These are phyloP conservation scores for Usnea hakonensis DNA, from an alignment of 495 filamentous ascomycete genomes.

Conservation along the genomic window DNA sequence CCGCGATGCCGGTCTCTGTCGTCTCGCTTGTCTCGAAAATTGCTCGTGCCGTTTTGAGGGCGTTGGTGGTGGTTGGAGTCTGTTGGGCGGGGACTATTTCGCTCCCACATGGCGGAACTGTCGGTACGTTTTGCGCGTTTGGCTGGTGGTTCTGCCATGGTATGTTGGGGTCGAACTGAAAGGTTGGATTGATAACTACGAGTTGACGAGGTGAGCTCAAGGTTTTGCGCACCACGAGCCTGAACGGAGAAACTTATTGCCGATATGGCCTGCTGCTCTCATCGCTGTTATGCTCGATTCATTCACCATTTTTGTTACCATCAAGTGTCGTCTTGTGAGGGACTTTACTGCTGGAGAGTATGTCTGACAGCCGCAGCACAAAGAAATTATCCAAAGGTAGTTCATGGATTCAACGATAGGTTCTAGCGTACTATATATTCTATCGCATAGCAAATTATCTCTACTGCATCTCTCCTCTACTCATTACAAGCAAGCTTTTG, in stretches of 20 bases:
- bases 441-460: background rate
- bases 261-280: background rate
- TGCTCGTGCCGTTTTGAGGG: constrained; percentile 1
- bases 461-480: background rate
- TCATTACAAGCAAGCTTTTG: background rate
- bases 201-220: background rate
- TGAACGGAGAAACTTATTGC: background rate
- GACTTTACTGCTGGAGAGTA: too few species aligned
- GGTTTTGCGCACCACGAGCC: background rate
- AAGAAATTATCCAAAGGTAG: too few species aligned
- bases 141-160: constrained; percentile 46
- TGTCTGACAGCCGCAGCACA: too few species aligned
- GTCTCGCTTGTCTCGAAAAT: constrained; percentile 2
- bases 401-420: too few species aligned
- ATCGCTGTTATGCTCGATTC: too few species aligned
- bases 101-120: constrained; percentile 49
- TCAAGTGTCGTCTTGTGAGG: too few species aligned
- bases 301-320: too few species aligned
- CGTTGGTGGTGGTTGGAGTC: constrained; percentile 8
- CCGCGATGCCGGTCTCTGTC: constrained; percentile 22
- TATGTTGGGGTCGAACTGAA: background rate
- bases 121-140: constrained; percentile 49
- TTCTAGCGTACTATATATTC: background rate
- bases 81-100: constrained; percentile 25
- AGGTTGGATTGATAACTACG: background rate